These are phyloP conservation scores for Gracilaria caudata DNA, from an alignment of 23 red algal species.

Conservation along the genomic window DNA sequence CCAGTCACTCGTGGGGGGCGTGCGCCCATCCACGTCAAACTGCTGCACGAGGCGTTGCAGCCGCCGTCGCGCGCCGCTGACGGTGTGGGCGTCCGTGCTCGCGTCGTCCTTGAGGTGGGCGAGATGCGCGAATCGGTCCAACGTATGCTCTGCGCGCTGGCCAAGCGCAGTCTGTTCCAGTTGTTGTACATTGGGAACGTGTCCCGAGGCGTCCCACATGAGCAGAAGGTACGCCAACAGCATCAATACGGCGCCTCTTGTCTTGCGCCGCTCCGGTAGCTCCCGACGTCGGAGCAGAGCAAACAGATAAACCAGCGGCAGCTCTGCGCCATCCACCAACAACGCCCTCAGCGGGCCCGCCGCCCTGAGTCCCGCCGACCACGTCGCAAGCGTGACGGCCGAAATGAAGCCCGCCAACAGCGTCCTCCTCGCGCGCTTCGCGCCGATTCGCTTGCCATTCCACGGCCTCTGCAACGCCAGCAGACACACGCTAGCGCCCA, in stretches of 20 bases:
- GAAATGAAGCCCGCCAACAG: conserved; percentile 29
- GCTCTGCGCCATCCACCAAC: conserved; percentile 75
- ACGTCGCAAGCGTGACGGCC: conserved; percentile 47
- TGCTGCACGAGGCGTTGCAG: conserved; percentile 13
- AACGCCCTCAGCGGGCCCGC: conserved; percentile 72
- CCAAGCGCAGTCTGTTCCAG: conserved; percentile 47
- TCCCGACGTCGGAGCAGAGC: conserved; percentile 62
- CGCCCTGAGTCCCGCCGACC: conserved; percentile 53
- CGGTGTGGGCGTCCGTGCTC: background rate
- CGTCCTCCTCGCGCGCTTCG: conserved; percentile 53
- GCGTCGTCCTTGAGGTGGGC: conserved; percentile 26
- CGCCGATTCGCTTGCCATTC: conserved; percentile 72
- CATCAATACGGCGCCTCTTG: conserved; percentile 63
- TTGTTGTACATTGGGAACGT: conserved; percentile 52
- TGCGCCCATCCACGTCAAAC: background rate
- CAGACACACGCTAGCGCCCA: conserved; percentile 29
- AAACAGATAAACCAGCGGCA: conserved; percentile 67
- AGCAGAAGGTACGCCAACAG: conserved; percentile 61
- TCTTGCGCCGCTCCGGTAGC: conserved; percentile 71
- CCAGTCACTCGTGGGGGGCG: background rate
- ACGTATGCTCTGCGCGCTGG: conserved; percentile 47
- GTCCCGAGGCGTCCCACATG: conserved; percentile 71
- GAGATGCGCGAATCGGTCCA: conserved; percentile 42
- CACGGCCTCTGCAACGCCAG: conserved; percentile 60
- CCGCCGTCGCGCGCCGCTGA: background rate